phyloP scores from a whole-genome alignment of 768 basidiomycete species.

The Clitopilus hobsonii region DNA sequence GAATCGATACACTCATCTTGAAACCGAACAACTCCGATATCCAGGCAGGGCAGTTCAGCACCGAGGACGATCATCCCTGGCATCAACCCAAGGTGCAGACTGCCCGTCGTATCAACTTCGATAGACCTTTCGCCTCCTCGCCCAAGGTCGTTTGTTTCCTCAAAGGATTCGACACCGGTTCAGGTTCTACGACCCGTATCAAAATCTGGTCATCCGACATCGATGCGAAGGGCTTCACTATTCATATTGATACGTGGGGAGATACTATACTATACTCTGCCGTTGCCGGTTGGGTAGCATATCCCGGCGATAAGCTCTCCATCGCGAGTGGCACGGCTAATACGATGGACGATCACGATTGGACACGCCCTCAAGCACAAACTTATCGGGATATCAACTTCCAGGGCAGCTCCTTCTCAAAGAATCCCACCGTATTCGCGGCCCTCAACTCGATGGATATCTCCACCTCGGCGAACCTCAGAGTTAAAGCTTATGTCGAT shows the following conservation, averaged over 20 bases:
- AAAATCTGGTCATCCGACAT: constrained; percentile 1
- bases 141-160: not conserved
- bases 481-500: not conserved
- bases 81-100: not conserved
- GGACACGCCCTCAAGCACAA: not conserved
- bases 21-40: not conserved
- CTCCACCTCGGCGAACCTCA: not conserved
- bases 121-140: not conserved
- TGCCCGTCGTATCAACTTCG: not conserved
- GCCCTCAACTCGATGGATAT: constrained; percentile 2
- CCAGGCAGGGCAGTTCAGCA: not conserved
- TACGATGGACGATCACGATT: not conserved
- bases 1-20: not conserved
- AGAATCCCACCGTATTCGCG: constrained; percentile 2
- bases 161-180: not conserved
- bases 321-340: constrained; percentile 1
- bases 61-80: not conserved
- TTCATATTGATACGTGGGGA: constrained; percentile 3
- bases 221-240: constrained; percentile 2
- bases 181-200: not conserved
- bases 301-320: constrained; percentile 2
- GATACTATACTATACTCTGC: constrained; percentile 2
- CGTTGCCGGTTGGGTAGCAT: constrained; percentile 1
- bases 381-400: not conserved
- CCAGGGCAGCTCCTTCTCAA: not conserved